phyloP scores from a whole-genome alignment of 495 filamentous ascomycete genomes.

The Neurospora africana region DNA sequence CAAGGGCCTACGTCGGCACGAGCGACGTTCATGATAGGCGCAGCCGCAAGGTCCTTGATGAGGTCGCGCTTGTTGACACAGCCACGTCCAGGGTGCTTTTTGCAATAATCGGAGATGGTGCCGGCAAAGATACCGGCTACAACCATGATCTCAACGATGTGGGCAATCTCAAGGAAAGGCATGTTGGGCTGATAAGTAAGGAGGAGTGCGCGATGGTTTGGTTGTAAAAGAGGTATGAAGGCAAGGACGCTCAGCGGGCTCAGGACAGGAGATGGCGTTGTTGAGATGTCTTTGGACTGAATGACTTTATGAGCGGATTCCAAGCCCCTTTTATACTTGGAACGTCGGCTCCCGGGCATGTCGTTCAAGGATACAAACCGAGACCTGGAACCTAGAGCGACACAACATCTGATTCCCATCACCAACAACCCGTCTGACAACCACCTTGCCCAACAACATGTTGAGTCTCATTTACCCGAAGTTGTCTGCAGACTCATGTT shows the following conservation, averaged over 20 bases:
- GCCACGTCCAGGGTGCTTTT: background rate
- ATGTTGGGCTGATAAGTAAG: background rate
- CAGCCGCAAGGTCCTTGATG: background rate
- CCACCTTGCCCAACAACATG: background rate
- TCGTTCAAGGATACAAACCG: background rate
- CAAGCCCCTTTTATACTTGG: background rate
- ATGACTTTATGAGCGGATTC: background rate
- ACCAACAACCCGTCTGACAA: background rate
- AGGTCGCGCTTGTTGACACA: slow-evolving; percentile 5
- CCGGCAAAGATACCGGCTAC: background rate
- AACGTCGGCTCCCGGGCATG: background rate
- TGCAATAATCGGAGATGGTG: background rate
- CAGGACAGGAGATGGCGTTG: background rate
- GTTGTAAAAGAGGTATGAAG: background rate
- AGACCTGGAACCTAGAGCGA: background rate
- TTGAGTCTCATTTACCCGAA: too few species aligned
- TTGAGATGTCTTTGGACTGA: background rate
- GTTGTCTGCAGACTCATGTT: background rate
- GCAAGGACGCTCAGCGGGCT: background rate
- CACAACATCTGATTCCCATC: background rate
- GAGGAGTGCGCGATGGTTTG: background rate
- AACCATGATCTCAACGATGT: background rate
- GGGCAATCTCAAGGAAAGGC: background rate
- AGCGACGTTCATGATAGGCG: background rate
- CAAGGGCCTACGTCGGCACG: slow-evolving; percentile 7